Conservation (phyloP, 2,329 filamentous ascomycete genomes). For the Dactylella cylindrospora region DNA sequence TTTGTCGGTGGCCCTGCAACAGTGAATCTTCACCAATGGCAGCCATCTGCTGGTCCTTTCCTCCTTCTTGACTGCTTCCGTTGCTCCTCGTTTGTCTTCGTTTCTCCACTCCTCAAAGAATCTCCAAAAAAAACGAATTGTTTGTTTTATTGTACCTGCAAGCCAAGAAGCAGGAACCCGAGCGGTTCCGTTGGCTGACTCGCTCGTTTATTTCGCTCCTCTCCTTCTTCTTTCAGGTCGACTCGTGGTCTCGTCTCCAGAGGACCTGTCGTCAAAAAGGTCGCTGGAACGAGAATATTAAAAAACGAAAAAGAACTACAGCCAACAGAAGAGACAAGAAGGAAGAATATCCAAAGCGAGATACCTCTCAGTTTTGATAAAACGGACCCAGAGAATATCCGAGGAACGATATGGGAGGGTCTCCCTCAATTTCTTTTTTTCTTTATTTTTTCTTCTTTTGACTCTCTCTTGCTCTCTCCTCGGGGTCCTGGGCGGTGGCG, state of each 20-base stretch:
- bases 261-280: constrained; percentile 44
- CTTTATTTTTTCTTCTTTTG: too few relatives aligned
- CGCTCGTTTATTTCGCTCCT: constrained; percentile 17
- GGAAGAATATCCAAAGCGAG: constrained; percentile 3
- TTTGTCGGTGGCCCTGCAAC: constrained; percentile 18
- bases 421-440: constrained; percentile 33
- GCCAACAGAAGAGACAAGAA: constrained; percentile 4
- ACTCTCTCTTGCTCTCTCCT: too few relatives aligned
- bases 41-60: constrained; percentile 17
- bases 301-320: constrained; percentile 4
- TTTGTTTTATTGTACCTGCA: constrained; percentile 41
- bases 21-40: constrained; percentile 35
- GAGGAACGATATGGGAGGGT: constrained; percentile 16
- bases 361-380: too few relatives aligned
- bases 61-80: constrained; percentile 12
- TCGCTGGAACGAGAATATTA: constrained; percentile 20
- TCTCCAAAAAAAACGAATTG: constrained; percentile 17
- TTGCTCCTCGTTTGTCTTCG: constrained; percentile 7
- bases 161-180: constrained; percentile 38
- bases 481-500: too few relatives aligned
- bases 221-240: constrained; percentile 27
- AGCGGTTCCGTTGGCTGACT: constrained; percentile 23
- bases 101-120: constrained; percentile 1
- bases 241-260: constrained; percentile 27
- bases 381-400: constrained; percentile 11